Evolutionary conservation across 202 grass and related monocot species (phyloP).

Genomic region (Digitaria exilis): DNA sequence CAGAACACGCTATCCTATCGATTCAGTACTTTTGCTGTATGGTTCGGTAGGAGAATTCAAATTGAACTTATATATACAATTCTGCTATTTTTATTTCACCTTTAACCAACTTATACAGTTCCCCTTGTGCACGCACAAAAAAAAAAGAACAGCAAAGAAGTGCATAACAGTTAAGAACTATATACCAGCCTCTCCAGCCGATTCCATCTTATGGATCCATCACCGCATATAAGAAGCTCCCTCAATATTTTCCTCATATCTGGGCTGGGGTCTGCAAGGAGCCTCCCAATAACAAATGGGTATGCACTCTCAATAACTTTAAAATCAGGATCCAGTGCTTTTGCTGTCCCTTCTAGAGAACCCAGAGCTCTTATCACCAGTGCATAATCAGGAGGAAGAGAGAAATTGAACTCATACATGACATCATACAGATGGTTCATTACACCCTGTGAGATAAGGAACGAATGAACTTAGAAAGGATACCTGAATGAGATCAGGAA

Average conservation of each 20-base stretch:
- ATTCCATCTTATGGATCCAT: constrained; percentile 94
- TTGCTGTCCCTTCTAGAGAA: constrained; percentile 93
- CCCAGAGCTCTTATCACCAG: constrained; percentile 91
- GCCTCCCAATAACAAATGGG: constrained; percentile 89
- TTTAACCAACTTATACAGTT: no score
- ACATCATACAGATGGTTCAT: constrained; percentile 82
- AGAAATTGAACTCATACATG: constrained; percentile 98
- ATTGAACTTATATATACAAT: not conserved
- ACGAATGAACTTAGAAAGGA: constrained; percentile 28
- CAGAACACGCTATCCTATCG: no score
- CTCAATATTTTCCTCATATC: constrained; percentile 97
- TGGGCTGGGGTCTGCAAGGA: constrained; percentile 83
- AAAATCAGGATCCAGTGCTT: constrained; percentile 94
- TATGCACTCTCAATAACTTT: constrained; percentile 97
- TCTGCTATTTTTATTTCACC: not conserved
- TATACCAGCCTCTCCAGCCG: constrained; percentile 80
- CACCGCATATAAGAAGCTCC: constrained; percentile 78
- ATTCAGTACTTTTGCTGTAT: not conserved
- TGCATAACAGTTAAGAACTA: constrained; percentile 20
- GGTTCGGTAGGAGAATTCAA: not conserved
- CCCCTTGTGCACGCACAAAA: not conserved
- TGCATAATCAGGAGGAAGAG: constrained; percentile 90
- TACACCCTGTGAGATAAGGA: constrained; percentile 62
- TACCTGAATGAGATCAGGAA: not conserved
- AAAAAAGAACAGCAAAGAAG: not conserved